Evolutionary conservation across 1,139 yeast genomes (phyloP).

Genomic region (Protomyces macrosporus): DNA sequence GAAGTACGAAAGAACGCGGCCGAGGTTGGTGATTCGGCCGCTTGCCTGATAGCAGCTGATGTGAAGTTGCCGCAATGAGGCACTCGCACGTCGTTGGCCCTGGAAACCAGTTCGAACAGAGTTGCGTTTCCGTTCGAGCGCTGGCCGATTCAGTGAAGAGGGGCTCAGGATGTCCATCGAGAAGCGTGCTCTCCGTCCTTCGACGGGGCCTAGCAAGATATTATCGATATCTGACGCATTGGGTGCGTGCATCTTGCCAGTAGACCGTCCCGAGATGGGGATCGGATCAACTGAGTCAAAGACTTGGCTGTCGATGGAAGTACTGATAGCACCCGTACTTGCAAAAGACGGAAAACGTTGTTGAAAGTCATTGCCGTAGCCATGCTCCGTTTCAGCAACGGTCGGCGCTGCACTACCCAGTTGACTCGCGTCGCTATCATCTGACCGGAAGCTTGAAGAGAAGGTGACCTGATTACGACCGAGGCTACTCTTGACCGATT

Average conservation of each 20-base stretch:
- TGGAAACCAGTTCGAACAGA: neutral
- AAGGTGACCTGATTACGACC: neutral
- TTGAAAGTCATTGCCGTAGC: too few relatives aligned
- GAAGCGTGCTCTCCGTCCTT: conserved; percentile 13
- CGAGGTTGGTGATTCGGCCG: conserved; percentile 28
- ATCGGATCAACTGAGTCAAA: neutral
- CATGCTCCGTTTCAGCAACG: too few relatives aligned
- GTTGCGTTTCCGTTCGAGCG: conserved; percentile 11
- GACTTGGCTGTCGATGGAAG: neutral
- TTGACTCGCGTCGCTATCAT: conserved; percentile 1
- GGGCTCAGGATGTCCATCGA: conserved; percentile 4
- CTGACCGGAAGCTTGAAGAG: conserved; percentile 8
- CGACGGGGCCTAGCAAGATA: conserved; percentile 16
- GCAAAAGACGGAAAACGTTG: neutral
- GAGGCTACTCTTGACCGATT: neutral
- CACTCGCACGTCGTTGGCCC: conserved; percentile 10
- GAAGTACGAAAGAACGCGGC: conserved; percentile 25
- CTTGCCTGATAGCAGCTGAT: conserved; percentile 19
- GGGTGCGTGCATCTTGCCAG: neutral
- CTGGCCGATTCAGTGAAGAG: conserved; percentile 5
- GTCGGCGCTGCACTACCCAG: neutral
- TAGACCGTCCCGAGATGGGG: neutral
- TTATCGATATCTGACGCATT: conserved; percentile 15
- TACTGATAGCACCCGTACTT: neutral
- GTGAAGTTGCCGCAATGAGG: conserved; percentile 10